Base-by-base conservation (phyloP, 1,139 yeast genomes). In the Yamadazyma dushanensis region DNA sequence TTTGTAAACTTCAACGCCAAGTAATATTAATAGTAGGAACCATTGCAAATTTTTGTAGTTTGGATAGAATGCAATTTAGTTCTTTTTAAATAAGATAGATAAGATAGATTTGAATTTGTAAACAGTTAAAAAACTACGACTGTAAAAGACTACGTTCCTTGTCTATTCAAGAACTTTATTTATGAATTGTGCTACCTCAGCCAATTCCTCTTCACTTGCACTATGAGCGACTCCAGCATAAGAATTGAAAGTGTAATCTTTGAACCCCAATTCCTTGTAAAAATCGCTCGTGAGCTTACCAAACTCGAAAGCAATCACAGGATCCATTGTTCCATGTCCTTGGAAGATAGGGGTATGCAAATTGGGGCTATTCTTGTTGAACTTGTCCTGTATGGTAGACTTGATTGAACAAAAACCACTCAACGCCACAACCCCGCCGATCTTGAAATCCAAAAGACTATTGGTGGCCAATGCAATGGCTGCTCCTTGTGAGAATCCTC, bases 401-500 rank as follows among this genome's bases (percentile, higher is more conserved):
- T 63, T 63, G 40, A 79, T 67, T 2, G 92, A 83, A 41, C 79
- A 63, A 50, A 87, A 89, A 1, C 96, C 97, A 1, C 96, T 84
- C 33, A 90, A 64, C 0, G 83, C 80, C 13, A 86, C 62, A 29
- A 83, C 71, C 2, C 96, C 98, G 10, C 87, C 98, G 16, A 90
- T 64, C 50, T 82, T 83, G 37, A 64, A 56, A 17, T 83, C 80
- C 28, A 74, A 58, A 26, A 58, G 45, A 1, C 70, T 45, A n/a
- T 56, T 47, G 8, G 70, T 56, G 2, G 89, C 90, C 40, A 86
- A 63, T 1, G 95, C 64, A 9, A 90, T 47, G 1, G 95, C 92
- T 33, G 89, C 95, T 40, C 98, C 98, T 61, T 92, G 98, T 6
- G 95, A 83, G 55, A 92, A 92, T 1, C 98, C 98, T 23, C 97